Base-by-base conservation (phyloP, 176 grass and related monocot genomes). In the Saccharum officinarum region DNA sequence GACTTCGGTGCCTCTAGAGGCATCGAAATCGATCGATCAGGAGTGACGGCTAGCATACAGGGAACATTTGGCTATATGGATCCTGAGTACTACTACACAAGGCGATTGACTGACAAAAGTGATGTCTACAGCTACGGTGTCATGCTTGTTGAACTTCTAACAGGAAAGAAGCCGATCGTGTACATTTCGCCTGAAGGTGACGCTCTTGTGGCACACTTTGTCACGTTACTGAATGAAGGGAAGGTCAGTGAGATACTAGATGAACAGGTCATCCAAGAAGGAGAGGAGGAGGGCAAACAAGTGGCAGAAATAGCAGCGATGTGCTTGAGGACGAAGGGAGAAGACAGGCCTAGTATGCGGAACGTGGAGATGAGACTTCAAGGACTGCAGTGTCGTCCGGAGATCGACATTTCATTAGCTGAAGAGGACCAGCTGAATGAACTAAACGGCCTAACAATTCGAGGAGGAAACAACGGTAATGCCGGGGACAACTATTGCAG, bases 31-130 rank as follows among this genome's bases (percentile, higher is more conserved):
- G 80, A 90, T 6, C 77, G 86, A 42, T 69, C 85, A 22, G 80
- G 80, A 10, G 76, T 93, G 40, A 84, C 81, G 39, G 85, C 88
- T 3, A 82, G 49, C 46, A 83, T 90, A 38, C 91, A 91, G 70
- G 92, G 92, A 62, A 94, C 92, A n/a, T 76, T 69, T 37, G 92
- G 89, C 2, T 94, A 94, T 61, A 22, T 94, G 6, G 92, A 91
- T 71, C 92, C 92, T 2, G 83, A 89, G 78, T 61, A 61, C 57
- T 61, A 61, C 22, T 61, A 87, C 2, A 78, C 86, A 16, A 37
- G 89, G 17, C 49, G 75, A 54, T n/a, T 94, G 69, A 94, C 86
- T 0, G 84, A 94, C 7, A 94, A 91, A 73, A 94, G 92, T 5
- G 92, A 94, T 71, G 89, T 94, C 13, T 94, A 89, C 17, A 91